Base-by-base conservation (phyloP, 768 basidiomycete genomes). In the Amanita fuliginea region DNA sequence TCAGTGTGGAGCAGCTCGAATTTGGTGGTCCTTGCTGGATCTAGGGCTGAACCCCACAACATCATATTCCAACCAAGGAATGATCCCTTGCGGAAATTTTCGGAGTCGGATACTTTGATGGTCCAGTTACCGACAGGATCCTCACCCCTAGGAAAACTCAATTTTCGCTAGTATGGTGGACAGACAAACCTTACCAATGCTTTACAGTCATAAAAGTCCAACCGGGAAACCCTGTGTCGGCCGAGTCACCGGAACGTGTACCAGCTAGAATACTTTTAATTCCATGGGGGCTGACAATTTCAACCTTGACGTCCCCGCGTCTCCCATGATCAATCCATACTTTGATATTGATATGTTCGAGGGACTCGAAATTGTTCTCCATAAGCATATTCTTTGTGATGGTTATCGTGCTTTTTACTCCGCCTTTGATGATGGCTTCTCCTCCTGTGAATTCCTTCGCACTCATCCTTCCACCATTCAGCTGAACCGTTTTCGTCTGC, bases 181-280 rank as follows among this genome's bases (percentile, higher is more conserved):
- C 28, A 33, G 24, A 42, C 5, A 41, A 41, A 13, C 66, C 80
- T 63, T 51, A 94, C 95, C 96, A 99, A 60, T 99, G 96, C 65
- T 99, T 99, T 49, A 98, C 78, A 28, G 81, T 80, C 93, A 97
- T 98, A 63, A 99, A 99, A n/a, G 76, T 83, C 96, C 96, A 99
- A 0, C 90, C 94, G n/a, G 79, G 78, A 62, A 76, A 95, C 7
- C 96, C 95, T 7, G 71, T 74, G 4, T 58, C 62, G 14, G 76
- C 81, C 33, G 62, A 62, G 60, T 99, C 96, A 10, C 71, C 70
- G 30, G 70, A 58, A 53, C 96, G 78, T 50, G 71, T 73, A 16
- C 80, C 78, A 18, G 86, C 94, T 35, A 99, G 66, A 11, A 97
- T 72, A 60, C 92, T 96, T 61, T 69, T 82, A 54, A 98, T 72